These are phyloP conservation scores for Metarhizium rileyi DNA, from an alignment of 2,329 filamentous ascomycete species.

Conservation along the genomic window DNA sequence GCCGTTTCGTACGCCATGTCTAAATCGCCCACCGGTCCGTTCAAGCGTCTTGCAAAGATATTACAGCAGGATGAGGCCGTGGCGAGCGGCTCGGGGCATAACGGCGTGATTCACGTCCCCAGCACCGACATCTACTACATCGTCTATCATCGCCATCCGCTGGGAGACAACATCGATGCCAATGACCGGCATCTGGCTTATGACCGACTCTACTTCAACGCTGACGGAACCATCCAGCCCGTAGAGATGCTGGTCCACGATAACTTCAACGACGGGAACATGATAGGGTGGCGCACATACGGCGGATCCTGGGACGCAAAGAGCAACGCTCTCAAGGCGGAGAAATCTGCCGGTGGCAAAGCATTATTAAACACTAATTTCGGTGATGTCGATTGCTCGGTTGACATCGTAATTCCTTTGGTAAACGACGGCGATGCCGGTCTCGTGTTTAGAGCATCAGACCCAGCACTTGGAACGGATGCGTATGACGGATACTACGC, in stretches of 20 bases:
- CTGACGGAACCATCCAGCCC: conserved; percentile 30
- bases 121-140: conserved; percentile 38
- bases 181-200: conserved; percentile 38
- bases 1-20: conserved; percentile 35
- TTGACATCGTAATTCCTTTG: conserved; percentile 13
- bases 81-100: conserved; percentile 34
- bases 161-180: conserved; percentile 30
- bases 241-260: conserved; percentile 35
- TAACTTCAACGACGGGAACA: conserved; percentile 29
- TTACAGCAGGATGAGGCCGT: conserved; percentile 29
- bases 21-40: conserved; percentile 28
- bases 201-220: conserved; percentile 37
- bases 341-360: conserved; percentile 10
- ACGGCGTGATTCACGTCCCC: conserved; percentile 34
- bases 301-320: conserved; percentile 11
- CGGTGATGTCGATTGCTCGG: conserved; percentile 21
- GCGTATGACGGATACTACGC: conserved; percentile 19
- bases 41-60: conserved; percentile 28
- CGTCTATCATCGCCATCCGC: conserved; percentile 33
- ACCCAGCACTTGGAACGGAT: conserved; percentile 7
- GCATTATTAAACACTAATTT: conserved; percentile 29
- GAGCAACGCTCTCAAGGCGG: conserved; percentile 13
- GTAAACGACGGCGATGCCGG: conserved; percentile 18
- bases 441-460: conserved; percentile 25
- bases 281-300: conserved; percentile 26